These are phyloP conservation scores for Rauvolfia tetraphylla DNA, from an alignment of 257 asterid genomes.

Conservation along the genomic window DNA sequence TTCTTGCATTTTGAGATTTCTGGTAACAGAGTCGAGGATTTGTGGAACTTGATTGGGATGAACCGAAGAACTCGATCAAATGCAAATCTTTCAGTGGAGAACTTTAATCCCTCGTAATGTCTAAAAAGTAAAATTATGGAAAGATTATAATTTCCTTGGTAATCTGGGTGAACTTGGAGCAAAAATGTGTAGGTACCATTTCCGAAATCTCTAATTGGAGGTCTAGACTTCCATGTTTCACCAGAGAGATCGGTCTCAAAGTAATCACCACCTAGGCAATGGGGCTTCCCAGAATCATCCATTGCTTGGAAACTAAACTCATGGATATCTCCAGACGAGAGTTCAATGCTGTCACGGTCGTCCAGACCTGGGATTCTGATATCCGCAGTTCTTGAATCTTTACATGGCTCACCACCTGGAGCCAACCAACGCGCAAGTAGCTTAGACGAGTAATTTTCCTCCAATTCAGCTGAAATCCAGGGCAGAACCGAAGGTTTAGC, in stretches of 20 bases:
- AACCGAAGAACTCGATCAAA: slow-evolving; percentile 58
- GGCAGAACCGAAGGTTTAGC: slow-evolving; percentile 20
- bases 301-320: slow-evolving; percentile 70
- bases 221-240: slow-evolving; percentile 80
- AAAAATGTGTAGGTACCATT: slow-evolving; percentile 65
- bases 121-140: slow-evolving; percentile 68
- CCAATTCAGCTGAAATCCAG: slow-evolving; percentile 66
- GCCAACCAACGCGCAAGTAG: slow-evolving; percentile 54
- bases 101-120: slow-evolving; percentile 58
- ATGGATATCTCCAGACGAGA: slow-evolving; percentile 63
- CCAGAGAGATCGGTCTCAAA: slow-evolving; percentile 81
- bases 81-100: slow-evolving; percentile 57
- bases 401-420: slow-evolving; percentile 70
- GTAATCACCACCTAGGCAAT: slow-evolving; percentile 86
- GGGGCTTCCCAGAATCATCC: slow-evolving; percentile 62
- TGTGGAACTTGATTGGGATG: slow-evolving; percentile 42
- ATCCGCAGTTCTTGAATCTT: slow-evolving; percentile 55
- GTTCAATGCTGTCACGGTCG: slow-evolving; percentile 29
- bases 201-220: slow-evolving; percentile 66
- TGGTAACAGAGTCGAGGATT: slow-evolving; percentile 33
- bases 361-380: slow-evolving; percentile 50
- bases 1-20: slow-evolving; percentile 50
- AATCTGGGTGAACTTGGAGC: slow-evolving; percentile 83
- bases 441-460: slow-evolving; percentile 55
- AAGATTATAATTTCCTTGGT: slow-evolving; percentile 69